Evolutionary conservation across 208 protist species (phyloP), one percentile per base, ranked within the genome.

Genomic region (Lotmaria passim): DNA sequence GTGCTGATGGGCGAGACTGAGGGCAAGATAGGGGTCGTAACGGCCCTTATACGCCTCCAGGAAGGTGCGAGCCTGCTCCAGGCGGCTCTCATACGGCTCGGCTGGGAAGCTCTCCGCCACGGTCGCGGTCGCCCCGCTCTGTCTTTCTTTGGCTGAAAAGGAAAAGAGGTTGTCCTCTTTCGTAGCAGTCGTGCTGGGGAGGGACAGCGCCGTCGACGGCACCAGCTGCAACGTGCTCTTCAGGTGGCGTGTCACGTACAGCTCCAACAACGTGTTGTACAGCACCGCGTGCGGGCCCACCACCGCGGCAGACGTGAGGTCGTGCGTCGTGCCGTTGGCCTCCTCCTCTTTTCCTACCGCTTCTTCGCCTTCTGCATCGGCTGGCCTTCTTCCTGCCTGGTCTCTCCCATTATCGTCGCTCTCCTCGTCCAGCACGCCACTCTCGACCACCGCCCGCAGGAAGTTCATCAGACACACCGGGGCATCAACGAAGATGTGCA

Each of bases 221-320:
- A 73, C 67, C 12, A 66, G 58, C 36, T 58, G 44, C 44, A 75
- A 46, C 2, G 39, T 55, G 53, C 7, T 61, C 33, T 53, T 43
- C 48, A 91, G 63, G 3, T 81, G 63, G 19, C 66, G 58, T 19
- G 86, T 89, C 36, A 99, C 83, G 82, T 98, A 99, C n/a, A 99
- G 73, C 72, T 99, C 97, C 12, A 98, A 75, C 0, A 99, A 79
- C n/a, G 97, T 98, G 81, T 98, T 94, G 84, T 96, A 98, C 36
- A 86, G 48, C 26, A 57, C 58, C 6, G 69, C 60, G 30, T 68
- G 23, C 19, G 43, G 41, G 47, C 51, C 41, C 6, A 36, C 8
- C 8, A 15, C 21, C 33, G 21, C 38, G 15, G 52, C 14, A 8
- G 28, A 21, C 48, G 33, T 31, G 44, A n/a, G 31, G 4, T 96